Percentiles rank a stretch among this genome's conserved stretches.
Conservation (phyloP, 805 yeast species). For the Kodamaea nitidulidarum region DNA sequence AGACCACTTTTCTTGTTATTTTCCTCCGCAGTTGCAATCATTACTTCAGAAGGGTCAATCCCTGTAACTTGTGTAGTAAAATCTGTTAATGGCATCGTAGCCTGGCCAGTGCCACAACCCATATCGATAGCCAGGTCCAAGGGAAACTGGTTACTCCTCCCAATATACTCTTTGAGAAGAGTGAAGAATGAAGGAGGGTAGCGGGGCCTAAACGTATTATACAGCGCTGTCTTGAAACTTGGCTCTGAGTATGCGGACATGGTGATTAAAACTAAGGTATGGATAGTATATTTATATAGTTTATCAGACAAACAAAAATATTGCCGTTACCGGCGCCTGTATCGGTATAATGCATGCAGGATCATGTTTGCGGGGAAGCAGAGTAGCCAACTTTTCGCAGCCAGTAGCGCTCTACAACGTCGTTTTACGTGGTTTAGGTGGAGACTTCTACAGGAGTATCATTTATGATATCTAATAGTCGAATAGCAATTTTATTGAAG, state of each 20-base stretch:
- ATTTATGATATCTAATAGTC: too few relatives aligned
- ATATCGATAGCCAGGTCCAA: conserved; percentile 31
- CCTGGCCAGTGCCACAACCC: conserved; percentile 56
- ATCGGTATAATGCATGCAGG: neutral
- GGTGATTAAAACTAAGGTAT: neutral
- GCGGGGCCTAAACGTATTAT: conserved; percentile 38
- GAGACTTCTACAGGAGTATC: too few relatives aligned
- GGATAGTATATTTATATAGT: neutral
- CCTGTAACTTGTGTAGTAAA: conserved; percentile 38
- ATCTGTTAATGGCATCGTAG: conserved; percentile 41
- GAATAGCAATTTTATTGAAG: too few relatives aligned
- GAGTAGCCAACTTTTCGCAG: too few relatives aligned
- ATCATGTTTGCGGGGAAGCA: neutral
- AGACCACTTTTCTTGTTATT: conserved; percentile 23
- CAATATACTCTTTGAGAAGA: conserved; percentile 15
- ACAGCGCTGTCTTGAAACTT: conserved; percentile 9
- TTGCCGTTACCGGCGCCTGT: neutral
- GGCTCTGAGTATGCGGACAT: conserved; percentile 7
- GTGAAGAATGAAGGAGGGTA: conserved; percentile 37
- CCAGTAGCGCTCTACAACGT: too few relatives aligned
- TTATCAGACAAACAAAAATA: too few relatives aligned
- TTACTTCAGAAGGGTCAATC: conserved; percentile 43
- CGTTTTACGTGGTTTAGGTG: too few relatives aligned
- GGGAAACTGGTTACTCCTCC: conserved; percentile 19
- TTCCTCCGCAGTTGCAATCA: conserved; percentile 43